Conservation (phyloP, 1,284 basidiomycete species). For the Dichomitus squalens region DNA sequence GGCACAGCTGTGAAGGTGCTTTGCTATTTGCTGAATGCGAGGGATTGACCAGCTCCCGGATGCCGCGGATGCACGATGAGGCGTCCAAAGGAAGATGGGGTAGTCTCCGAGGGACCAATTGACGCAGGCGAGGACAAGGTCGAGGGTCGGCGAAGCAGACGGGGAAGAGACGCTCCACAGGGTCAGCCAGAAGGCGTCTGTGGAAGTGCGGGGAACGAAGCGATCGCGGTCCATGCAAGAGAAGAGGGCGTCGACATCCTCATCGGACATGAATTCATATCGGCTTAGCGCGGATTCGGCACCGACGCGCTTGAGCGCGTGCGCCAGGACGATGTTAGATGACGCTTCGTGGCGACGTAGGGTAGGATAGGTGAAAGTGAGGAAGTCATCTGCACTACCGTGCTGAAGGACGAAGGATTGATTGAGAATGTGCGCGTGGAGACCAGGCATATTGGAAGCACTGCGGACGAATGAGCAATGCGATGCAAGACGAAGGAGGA, state of each 20-base stretch:
- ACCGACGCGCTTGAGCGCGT: constrained; percentile 47
- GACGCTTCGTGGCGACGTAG: constrained; percentile 48
- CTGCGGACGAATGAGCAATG: neutral
- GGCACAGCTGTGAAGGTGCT: constrained; percentile 40
- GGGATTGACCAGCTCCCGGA: constrained; percentile 38
- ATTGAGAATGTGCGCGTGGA: constrained; percentile 26
- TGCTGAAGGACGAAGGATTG: constrained; percentile 45
- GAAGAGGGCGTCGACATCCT: constrained; percentile 35
- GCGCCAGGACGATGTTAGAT: constrained; percentile 54
- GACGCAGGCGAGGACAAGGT: constrained; percentile 52
- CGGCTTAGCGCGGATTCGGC: constrained; percentile 41
- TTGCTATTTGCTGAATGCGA: constrained; percentile 39
- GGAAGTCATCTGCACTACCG: constrained; percentile 43
- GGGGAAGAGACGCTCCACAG: constrained; percentile 42
- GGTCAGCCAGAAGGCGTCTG: constrained; percentile 50
- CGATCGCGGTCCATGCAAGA: constrained; percentile 23
- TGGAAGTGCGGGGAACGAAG: constrained; percentile 22
- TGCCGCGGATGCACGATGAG: constrained; percentile 31
- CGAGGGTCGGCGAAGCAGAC: constrained; percentile 38
- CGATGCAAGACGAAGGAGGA: neutral
- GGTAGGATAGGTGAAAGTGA: constrained; percentile 44
- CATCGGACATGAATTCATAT: constrained; percentile 39
- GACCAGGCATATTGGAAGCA: constrained; percentile 34
- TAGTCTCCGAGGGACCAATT: constrained; percentile 46
- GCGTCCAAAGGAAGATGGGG: constrained; percentile 56